A percentile compares a stretch with the other conserved stretches of the same genome.
Evolutionary conservation across 2,329 filamentous ascomycete species (phyloP).

Genomic region (Lachnellula occidentalis): DNA sequence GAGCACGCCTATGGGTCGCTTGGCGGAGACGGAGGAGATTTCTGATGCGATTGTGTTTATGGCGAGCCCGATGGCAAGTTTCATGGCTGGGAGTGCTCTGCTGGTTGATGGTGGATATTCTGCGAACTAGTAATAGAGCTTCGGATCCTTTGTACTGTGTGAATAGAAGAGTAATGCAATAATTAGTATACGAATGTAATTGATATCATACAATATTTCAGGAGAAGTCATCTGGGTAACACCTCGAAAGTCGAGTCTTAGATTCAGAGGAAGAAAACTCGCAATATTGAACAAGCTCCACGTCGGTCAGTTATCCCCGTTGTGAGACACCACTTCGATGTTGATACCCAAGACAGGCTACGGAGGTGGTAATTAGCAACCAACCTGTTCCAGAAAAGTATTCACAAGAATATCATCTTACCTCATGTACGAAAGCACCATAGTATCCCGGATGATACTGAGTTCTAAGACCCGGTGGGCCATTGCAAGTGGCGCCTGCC

Average conservation of each 20-base stretch:
- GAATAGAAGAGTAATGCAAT: not conserved
- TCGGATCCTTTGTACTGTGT: not conserved
- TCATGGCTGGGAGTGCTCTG: slow-evolving; percentile 43
- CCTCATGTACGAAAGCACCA: slow-evolving; percentile 14
- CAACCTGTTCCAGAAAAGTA: too few species aligned
- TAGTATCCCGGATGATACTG: slow-evolving; percentile 16
- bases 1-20: slow-evolving; percentile 42
- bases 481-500: slow-evolving; percentile 16
- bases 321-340: slow-evolving; percentile 14
- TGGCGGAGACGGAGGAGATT: slow-evolving; percentile 47
- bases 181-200: not conserved
- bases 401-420: too few species aligned
- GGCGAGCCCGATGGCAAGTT: slow-evolving; percentile 47
- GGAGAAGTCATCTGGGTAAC: not conserved
- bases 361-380: too few species aligned
- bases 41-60: slow-evolving; percentile 48
- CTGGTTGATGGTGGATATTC: slow-evolving; percentile 44
- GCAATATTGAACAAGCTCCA: not conserved
- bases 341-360: slow-evolving; percentile 12
- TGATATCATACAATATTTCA: not conserved
- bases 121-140: slow-evolving; percentile 2
- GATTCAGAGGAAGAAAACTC: not conserved
- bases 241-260: not conserved
- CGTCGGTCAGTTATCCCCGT: too few species aligned
- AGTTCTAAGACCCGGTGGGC: slow-evolving; percentile 9